Percentiles rank a stretch among this genome's conserved stretches.
Evolutionary conservation across 805 yeast species (phyloP).

Genomic region (Nakazawaea holstii): DNA sequence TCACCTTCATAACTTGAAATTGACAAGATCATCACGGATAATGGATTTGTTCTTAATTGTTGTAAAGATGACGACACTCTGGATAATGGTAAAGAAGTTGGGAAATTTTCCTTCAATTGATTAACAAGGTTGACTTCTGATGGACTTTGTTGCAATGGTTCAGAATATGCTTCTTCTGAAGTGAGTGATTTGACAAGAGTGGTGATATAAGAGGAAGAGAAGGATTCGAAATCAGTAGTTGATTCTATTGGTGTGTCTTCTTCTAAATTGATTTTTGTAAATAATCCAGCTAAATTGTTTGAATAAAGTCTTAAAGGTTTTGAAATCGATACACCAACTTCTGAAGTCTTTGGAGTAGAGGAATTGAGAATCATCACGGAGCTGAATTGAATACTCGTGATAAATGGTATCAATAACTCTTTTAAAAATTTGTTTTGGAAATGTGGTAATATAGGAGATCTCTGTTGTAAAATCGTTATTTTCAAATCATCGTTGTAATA

Average conservation of each 20-base stretch:
- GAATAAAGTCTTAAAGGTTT: slow-evolving; percentile 19
- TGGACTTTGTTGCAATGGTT: slow-evolving; percentile 2
- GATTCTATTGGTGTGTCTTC: slow-evolving; percentile 10
- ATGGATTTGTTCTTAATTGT: neutral
- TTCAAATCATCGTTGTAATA: slow-evolving; percentile 36
- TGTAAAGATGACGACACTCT: slow-evolving; percentile 6
- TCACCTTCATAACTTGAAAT: slow-evolving; percentile 86
- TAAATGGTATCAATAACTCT: slow-evolving; percentile 46
- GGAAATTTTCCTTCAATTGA: slow-evolving; percentile 12
- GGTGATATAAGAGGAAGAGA: neutral
- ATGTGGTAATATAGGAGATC: slow-evolving; percentile 80
- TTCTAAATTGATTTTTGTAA: slow-evolving; percentile 15
- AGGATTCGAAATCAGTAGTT: neutral
- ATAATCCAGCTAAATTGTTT: slow-evolving; percentile 16
- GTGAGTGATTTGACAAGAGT: neutral
- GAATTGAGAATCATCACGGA: slow-evolving; percentile 62
- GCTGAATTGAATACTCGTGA: slow-evolving; percentile 32
- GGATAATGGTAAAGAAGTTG: slow-evolving; percentile 14
- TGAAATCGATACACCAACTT: slow-evolving; percentile 2
- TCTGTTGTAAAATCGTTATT: slow-evolving; percentile 65
- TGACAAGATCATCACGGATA: slow-evolving; percentile 12
- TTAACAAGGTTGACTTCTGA: slow-evolving; percentile 7
- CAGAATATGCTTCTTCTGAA: neutral
- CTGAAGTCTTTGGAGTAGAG: slow-evolving; percentile 53
- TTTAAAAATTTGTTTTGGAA: slow-evolving; percentile 43